Percentiles rank a stretch among this genome's conserved stretches.
Conservation (phyloP, 805 yeast genomes). For the Pachysolen tannophilus region DNA sequence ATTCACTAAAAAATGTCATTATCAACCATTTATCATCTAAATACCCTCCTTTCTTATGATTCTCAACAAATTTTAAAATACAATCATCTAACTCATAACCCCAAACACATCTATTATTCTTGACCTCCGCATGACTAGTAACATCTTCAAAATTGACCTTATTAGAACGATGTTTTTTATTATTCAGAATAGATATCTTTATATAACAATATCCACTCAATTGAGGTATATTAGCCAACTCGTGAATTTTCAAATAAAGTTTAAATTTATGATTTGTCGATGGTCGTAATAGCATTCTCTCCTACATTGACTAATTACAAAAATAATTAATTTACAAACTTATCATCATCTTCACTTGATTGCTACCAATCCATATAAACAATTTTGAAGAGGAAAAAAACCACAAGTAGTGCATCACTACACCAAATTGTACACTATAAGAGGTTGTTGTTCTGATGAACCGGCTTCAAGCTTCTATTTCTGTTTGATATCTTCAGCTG, state of each 20-base stretch:
- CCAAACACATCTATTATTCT: conserved; percentile 47
- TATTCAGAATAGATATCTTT: conserved; percentile 24
- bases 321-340: no score
- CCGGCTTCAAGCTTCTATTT: no score
- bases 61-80: conserved; percentile 32
- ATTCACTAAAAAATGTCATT: conserved; percentile 28
- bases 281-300: no score
- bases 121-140: conserved; percentile 36
- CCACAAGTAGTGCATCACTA: no score
- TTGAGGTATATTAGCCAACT: conserved; percentile 80
- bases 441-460: no score
- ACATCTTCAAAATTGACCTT: conserved; percentile 18
- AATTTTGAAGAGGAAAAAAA: no score
- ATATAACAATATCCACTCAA: conserved; percentile 60
- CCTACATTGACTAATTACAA: no score
- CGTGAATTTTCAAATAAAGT: conserved; percentile 50
- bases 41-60: conserved; percentile 28
- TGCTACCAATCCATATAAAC: no score
- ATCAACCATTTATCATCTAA: conserved; percentile 35
- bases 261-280: conserved; percentile 47
- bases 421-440: no score
- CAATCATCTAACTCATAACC: conserved; percentile 22
- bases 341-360: no score
- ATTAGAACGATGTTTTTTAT: no score
- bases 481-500: no score